These are phyloP conservation scores for Hypoxylon sp. DNA, from an alignment of 2,329 filamentous ascomycete species.

Conservation along the genomic window DNA sequence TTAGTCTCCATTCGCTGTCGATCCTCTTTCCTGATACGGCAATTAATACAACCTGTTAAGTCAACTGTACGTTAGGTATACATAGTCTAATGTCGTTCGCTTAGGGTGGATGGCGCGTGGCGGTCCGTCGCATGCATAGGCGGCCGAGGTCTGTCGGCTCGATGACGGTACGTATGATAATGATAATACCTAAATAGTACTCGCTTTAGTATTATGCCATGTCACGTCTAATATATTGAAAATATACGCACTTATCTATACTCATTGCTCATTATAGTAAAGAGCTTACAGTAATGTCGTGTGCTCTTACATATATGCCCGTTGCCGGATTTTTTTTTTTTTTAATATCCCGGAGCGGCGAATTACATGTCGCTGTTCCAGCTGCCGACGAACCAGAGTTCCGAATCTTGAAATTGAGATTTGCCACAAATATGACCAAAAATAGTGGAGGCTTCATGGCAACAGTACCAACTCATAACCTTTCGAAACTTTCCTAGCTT, in stretches of 20 bases:
- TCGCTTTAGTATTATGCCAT: neutral
- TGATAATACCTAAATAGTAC: no score
- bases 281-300: neutral
- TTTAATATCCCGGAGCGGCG: slow-evolving; percentile 6
- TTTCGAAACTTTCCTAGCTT: neutral
- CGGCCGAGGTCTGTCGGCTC: no score
- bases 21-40: no score
- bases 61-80: no score
- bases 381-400: slow-evolving; percentile 1
- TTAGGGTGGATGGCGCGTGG: no score
- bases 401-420: neutral
- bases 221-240: neutral
- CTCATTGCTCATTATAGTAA: slow-evolving; percentile 21
- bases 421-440: neutral
- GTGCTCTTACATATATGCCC: no score
- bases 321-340: no score
- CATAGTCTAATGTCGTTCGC: no score
- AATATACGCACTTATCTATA: slow-evolving; percentile 5
- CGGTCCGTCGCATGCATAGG: no score
- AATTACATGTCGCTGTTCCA: slow-evolving; percentile 20
- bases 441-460: neutral
- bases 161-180: no score
- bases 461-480: neutral
- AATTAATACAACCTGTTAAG: no score
- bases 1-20: no score